phyloP scores from a whole-genome alignment of 257 asterid genomes.

The Solanum ossicruentum region DNA sequence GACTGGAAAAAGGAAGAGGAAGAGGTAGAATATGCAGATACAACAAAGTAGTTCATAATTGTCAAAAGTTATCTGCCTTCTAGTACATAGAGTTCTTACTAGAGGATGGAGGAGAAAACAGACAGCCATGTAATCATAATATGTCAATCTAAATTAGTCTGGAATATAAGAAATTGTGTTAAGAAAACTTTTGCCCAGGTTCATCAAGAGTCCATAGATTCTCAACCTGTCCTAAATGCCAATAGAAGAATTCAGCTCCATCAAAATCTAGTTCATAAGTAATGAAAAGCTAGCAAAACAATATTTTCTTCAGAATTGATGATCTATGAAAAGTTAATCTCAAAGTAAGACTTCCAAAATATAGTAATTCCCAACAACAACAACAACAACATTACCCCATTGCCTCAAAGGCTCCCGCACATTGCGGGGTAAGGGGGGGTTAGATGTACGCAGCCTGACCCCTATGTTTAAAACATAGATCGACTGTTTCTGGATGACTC shows the following conservation, averaged over 20 bases:
- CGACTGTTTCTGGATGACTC: no score
- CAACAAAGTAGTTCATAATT: background rate
- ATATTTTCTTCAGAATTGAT: background rate
- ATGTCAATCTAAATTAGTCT: background rate
- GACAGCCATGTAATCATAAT: background rate
- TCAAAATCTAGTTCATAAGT: background rate
- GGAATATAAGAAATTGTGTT: background rate
- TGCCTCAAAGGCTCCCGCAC: no score
- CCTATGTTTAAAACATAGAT: no score
- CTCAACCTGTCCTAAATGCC: background rate
- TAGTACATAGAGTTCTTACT: background rate
- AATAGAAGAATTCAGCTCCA: background rate
- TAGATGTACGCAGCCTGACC: no score
- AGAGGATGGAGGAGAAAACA: background rate
- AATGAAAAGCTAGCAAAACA: background rate
- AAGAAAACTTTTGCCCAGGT: background rate
- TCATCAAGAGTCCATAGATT: background rate
- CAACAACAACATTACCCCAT: no score
- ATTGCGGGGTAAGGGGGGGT: no score
- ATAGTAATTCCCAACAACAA: background rate
- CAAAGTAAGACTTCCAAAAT: background rate
- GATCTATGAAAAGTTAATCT: background rate
- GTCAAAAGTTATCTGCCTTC: background rate
- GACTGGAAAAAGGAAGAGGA: background rate
- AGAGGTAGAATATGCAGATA: background rate